Conservation (phyloP, 768 basidiomycete species). For the Kondoa subrosea region DNA sequence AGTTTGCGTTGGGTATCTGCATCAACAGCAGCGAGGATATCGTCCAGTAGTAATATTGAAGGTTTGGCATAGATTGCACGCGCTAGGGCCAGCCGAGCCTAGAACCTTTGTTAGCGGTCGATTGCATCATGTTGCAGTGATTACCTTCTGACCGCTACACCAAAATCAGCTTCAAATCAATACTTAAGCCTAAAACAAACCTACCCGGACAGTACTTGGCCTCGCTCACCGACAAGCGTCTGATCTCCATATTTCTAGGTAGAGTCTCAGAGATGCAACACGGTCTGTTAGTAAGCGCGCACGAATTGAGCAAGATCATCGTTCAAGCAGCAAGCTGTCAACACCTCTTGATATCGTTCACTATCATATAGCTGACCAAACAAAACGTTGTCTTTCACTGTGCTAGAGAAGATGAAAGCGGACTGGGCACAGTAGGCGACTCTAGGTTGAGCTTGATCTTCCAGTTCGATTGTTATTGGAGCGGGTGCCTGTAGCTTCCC, state of each 20-base stretch:
- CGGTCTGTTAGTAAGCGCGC: neutral
- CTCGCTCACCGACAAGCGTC: neutral
- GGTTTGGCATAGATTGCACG: conserved; percentile 81
- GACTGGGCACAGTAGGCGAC: conserved; percentile 54
- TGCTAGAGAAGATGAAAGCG: conserved; percentile 60
- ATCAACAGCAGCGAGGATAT: conserved; percentile 27
- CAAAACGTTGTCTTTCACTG: conserved; percentile 62
- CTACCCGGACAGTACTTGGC: neutral
- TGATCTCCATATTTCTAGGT: neutral
- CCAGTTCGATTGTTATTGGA: conserved; percentile 12
- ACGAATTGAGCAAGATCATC: conserved; percentile 40
- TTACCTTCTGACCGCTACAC: neutral
- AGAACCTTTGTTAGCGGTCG: neutral
- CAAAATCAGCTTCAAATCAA: too few relatives aligned
- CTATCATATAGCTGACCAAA: conserved; percentile 52
- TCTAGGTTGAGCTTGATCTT: conserved; percentile 40
- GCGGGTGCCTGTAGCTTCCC: conserved; percentile 13
- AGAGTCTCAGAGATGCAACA: neutral
- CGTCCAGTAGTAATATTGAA: conserved; percentile 29
- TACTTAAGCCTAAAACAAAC: too few relatives aligned
- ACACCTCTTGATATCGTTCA: conserved; percentile 47
- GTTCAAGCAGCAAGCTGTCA: conserved; percentile 58
- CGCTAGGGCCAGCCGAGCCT: conserved; percentile 40
- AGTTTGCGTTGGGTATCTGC: conserved; percentile 57
- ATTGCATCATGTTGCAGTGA: neutral